phyloP scores from a whole-genome alignment of 345 rosid genomes.

The Trapa bicornis region DNA sequence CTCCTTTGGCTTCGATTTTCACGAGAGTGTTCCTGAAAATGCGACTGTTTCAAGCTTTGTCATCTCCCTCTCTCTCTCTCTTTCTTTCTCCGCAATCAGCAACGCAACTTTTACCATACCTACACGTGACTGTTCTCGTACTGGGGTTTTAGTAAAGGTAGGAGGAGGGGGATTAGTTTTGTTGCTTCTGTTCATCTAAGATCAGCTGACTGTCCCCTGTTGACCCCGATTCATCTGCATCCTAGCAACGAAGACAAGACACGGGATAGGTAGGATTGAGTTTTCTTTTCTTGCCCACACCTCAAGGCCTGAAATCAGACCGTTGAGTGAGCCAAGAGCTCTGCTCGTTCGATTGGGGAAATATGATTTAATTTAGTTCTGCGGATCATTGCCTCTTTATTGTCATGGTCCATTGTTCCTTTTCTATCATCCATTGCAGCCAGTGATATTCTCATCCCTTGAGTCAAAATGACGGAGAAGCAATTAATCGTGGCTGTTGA shows the following conservation, averaged over 20 bases:
- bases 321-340: too few species aligned
- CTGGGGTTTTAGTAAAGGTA: too few species aligned
- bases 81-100: too few species aligned
- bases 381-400: neutral
- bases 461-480: constrained; percentile 40
- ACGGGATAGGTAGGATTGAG: neutral
- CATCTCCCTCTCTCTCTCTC: too few species aligned
- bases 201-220: neutral
- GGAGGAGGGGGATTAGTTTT: too few species aligned
- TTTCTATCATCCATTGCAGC: neutral
- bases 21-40: too few species aligned
- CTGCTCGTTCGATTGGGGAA: neutral
- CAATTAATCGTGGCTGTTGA: constrained; percentile 84
- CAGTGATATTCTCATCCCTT: neutral
- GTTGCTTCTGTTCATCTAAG: neutral
- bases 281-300: neutral
- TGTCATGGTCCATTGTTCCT: neutral
- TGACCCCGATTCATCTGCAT: neutral
- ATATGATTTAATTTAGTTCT: neutral
- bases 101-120: too few species aligned
- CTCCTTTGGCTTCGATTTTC: too few species aligned
- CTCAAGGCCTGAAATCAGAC: too few species aligned
- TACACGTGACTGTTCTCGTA: too few species aligned
- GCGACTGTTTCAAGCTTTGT: too few species aligned
- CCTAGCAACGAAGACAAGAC: neutral